Conservation (phyloP, 2,329 filamentous ascomycete genomes). For the Penicillium fuscoglaucum region DNA sequence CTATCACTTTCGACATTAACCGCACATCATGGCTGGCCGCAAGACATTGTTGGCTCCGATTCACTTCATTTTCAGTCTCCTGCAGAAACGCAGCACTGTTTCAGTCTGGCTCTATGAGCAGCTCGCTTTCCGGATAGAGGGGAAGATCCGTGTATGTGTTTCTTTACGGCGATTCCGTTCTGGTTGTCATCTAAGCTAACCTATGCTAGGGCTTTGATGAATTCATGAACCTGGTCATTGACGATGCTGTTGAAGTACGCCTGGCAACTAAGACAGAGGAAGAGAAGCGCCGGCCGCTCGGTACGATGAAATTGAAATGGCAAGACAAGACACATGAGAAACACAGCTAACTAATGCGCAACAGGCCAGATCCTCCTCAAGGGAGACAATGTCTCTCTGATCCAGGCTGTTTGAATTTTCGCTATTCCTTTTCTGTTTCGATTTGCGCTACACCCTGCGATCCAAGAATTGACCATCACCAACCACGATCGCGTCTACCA, state of each 20-base stretch:
- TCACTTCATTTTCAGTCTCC: conserved; percentile 92
- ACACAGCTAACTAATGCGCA: neutral
- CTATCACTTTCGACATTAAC: conserved; percentile 12
- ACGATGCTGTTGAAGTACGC: conserved; percentile 91
- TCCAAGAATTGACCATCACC: conserved; percentile 64
- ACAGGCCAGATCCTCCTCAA: conserved; percentile 82
- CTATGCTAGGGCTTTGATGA: conserved; percentile 85
- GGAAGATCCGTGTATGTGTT: conserved; percentile 79
- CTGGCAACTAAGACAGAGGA: conserved; percentile 77
- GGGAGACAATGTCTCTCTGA: conserved; percentile 83
- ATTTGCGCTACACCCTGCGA: conserved; percentile 30
- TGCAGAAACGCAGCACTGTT: conserved; percentile 79
- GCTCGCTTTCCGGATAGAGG: conserved; percentile 88
- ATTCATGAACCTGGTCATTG: conserved; percentile 98
- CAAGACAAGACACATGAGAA: neutral
- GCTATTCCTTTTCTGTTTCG: conserved; percentile 13
- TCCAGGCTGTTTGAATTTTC: conserved; percentile 55
- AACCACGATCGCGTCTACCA: conserved; percentile 73
- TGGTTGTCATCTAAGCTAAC: conserved; percentile 8
- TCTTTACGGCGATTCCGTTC: neutral
- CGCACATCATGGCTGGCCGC: conserved; percentile 54
- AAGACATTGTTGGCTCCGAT: conserved; percentile 74
- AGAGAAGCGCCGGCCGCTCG: conserved; percentile 75
- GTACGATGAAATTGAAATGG: conserved; percentile 51
- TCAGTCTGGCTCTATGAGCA: conserved; percentile 98